A percentile compares a stretch with the other conserved stretches of the same genome.
Conservation (phyloP, 2,329 filamentous ascomycete species). For the Ascosphaera aggregata region DNA sequence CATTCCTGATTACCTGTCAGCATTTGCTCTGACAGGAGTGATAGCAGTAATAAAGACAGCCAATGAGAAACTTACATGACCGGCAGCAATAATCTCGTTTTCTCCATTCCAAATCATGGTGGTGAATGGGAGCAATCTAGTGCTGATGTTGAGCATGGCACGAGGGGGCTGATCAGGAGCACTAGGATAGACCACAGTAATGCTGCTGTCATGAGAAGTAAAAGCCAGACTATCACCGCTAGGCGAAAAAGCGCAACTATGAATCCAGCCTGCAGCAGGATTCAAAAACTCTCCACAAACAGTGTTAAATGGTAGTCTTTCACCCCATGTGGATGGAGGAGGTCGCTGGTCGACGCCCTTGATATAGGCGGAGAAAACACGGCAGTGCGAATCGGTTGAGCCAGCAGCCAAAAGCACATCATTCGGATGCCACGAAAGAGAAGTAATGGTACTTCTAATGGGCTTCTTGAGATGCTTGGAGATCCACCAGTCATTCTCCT, state of each 20-base stretch:
- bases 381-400: slow-evolving; percentile 88
- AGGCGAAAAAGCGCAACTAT: slow-evolving; percentile 80
- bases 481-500: slow-evolving; percentile 99
- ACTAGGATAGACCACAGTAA: slow-evolving; percentile 87
- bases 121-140: slow-evolving; percentile 77
- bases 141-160: slow-evolving; percentile 76
- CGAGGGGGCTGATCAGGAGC: slow-evolving; percentile 74
- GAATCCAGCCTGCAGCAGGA: slow-evolving; percentile 91
- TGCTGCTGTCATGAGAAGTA: slow-evolving; percentile 81
- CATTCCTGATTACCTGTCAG: slow-evolving; percentile 26
- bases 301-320: slow-evolving; percentile 90
- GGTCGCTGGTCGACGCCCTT: slow-evolving; percentile 80
- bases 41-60: background rate
- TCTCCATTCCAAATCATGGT: slow-evolving; percentile 83
- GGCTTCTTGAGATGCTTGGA: slow-evolving; percentile 99
- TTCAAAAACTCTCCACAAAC: slow-evolving; percentile 94
- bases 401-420: slow-evolving; percentile 84
- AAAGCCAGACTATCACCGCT: slow-evolving; percentile 86
- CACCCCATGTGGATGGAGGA: slow-evolving; percentile 76
- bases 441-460: slow-evolving; percentile 89
- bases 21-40: background rate
- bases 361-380: slow-evolving; percentile 88
- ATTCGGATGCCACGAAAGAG: slow-evolving; percentile 92
- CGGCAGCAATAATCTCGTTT: slow-evolving; percentile 81
- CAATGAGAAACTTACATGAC: slow-evolving; percentile 35